Conservation (phyloP, 106 monocot genomes). For the Amphibolis antarctica region DNA sequence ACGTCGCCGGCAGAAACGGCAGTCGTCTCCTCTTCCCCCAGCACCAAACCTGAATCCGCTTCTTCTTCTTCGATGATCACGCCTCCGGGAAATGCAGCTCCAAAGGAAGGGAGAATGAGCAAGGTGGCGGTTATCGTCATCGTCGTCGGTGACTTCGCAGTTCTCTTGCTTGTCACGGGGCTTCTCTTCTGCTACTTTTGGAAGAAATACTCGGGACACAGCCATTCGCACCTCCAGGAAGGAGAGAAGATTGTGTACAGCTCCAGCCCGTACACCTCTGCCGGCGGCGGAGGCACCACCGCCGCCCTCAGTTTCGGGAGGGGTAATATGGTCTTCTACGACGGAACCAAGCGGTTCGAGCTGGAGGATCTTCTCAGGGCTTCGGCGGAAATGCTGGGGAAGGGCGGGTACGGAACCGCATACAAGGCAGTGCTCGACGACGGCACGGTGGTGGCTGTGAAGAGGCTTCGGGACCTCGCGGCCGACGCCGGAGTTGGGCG, state of each 20-base stretch:
- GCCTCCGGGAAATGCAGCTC: background rate
- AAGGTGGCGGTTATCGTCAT: constrained; percentile 44
- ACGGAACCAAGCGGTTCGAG: constrained; percentile 53
- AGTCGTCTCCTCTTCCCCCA: constrained; percentile 42
- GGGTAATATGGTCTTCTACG: constrained; percentile 73
- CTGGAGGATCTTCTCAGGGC: constrained; percentile 71
- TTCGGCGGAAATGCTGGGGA: constrained; percentile 84
- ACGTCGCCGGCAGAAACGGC: constrained; percentile 14
- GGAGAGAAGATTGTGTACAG: constrained; percentile 88
- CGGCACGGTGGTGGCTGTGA: constrained; percentile 64
- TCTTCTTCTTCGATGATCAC: constrained; percentile 5
- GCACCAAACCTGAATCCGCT: constrained; percentile 20
- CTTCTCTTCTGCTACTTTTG: constrained; percentile 89
- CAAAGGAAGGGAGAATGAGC: constrained; percentile 35
- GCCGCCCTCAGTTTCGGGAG: constrained; percentile 31
- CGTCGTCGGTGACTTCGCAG: constrained; percentile 59
- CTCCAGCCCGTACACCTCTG: constrained; percentile 46
- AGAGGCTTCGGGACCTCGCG: constrained; percentile 52
- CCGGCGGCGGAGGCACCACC: constrained; percentile 2
- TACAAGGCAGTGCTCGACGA: constrained; percentile 82
- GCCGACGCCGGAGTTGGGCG: constrained; percentile 16
- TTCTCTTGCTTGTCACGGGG: constrained; percentile 38
- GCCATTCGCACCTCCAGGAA: constrained; percentile 37
- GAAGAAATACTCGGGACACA: constrained; percentile 37
- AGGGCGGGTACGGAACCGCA: constrained; percentile 68